Evolutionary conservation across 345 rosid species (phyloP), one percentile per base, ranked within the genome.

Genomic region (Linum tenue): DNA sequence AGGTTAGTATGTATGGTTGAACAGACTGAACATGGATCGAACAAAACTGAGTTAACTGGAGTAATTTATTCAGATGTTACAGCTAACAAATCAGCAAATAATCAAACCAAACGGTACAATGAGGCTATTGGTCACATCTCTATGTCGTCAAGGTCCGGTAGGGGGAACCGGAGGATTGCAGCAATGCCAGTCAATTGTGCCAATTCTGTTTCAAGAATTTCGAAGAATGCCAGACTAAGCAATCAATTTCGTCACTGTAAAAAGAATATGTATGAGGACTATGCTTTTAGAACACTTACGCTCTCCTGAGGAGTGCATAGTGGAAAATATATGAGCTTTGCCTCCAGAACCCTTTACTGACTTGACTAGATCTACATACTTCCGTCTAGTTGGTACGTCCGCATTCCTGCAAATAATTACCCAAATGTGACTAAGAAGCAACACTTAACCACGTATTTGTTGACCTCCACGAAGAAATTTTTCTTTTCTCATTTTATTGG

Each of bases 281-380:
- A 41, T 22, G 31, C 1, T 22, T 22, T 22, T 22, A 22, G 5
- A 48, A 17, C 15, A 75, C 97, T 85, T 57, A 92, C 98, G 97
- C 76, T 90, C 99, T 63, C 99, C 96, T 3, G 99, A 94, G 17
- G 77, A 86, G 59, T 94, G 99, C 99, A 90, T 90, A 1, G 96
- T 83, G 7, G 99, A 94, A 78, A 94, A 94, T 68, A 90, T 75
- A 75, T 85, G 85, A 51, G 75, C 89, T 31, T 77, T 79, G 58
- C 97, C 99, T 36, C 99, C 96, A 5, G 89, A 78, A 50, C 55
- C 60, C 74, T 94, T 90, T 56, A 90, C 96, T 0, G 97, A 90
- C 61, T 84, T 75, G 58, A 94, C 97, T 66, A 94, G 73, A 56
- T 79, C 68, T 60, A 88, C 92, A 66, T 90, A 88, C 75, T 82